Conservation (phyloP, 2,329 filamentous ascomycete genomes). For the Fusarium clavum region DNA sequence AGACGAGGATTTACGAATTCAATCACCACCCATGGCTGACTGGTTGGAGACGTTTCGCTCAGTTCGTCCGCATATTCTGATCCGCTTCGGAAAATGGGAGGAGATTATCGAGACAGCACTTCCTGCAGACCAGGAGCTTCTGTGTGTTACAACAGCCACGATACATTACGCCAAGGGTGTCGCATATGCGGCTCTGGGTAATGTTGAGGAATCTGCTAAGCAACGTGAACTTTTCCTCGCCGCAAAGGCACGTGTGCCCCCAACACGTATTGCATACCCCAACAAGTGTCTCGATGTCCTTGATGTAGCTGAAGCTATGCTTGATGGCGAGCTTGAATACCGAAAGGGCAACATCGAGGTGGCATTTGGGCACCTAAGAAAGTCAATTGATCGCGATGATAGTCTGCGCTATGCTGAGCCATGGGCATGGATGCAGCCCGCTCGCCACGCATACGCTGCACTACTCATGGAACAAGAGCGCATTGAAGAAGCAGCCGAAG, state of each 20-base stretch:
- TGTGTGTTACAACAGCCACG: constrained; percentile 75
- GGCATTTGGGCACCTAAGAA: constrained; percentile 68
- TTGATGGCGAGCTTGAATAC: constrained; percentile 78
- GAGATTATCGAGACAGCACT: constrained; percentile 68
- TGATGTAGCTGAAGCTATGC: constrained; percentile 70
- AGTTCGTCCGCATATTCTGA: constrained; percentile 73
- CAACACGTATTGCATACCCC: constrained; percentile 72
- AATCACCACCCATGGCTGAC: constrained; percentile 78
- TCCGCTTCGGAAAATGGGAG: constrained; percentile 78
- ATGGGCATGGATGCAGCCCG: constrained; percentile 81
- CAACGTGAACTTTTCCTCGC: constrained; percentile 62
- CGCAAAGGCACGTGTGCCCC: constrained; percentile 63
- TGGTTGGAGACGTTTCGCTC: constrained; percentile 76
- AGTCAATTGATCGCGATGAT: constrained; percentile 68
- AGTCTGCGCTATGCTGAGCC: constrained; percentile 75
- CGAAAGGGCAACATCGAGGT: constrained; percentile 66
- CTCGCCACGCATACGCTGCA: constrained; percentile 75
- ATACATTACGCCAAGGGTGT: constrained; percentile 75
- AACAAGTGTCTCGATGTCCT: constrained; percentile 74
- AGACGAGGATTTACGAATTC: constrained; percentile 55
- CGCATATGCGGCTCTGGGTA: constrained; percentile 69
- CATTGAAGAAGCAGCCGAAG: constrained; percentile 63
- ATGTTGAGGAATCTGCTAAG: constrained; percentile 62
- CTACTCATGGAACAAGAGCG: constrained; percentile 72
- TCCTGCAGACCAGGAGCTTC: constrained; percentile 68